Evolutionary conservation across 2,329 filamentous ascomycete species (phyloP), one percentile per base, ranked within the genome.

Genomic region (Phialemoniopsis sp.): DNA sequence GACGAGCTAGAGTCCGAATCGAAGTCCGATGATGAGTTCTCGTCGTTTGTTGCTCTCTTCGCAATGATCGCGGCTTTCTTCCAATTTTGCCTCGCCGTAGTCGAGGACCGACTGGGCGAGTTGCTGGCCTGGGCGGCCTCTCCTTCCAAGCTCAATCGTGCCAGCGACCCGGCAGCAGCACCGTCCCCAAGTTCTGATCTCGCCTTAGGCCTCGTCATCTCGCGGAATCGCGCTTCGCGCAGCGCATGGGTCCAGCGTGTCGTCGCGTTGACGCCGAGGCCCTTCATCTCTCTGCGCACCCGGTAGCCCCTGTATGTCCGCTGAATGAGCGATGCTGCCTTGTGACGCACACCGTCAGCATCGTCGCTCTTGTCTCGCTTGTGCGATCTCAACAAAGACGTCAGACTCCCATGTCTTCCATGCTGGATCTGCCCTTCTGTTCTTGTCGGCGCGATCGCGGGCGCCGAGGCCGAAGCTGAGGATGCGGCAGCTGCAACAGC

Each of bases 231-330:
- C 7, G 68, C 68, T 45, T 81, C 80, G 16, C 70, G 64, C 9
- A 80, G 64, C 39, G 86, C 83, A 52, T 87, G 79, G 10, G 78
- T 66, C 85, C 85, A 90, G 51, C 86, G 69, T 21, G 81, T 80
- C 21, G 72, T 77, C n/a, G 86, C 75, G 57, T 86, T 76, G 28
- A 94, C 58, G 2, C 76, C 76, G 47, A 84, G 68, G 0, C 88
- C 88, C 31, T 76, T 60, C 50, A 93, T 68, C 57, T 88, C 82
- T 35, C 88, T 68, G 32, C 88, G 75, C 36, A 78, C 73, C 39
- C 85, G 75, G 59, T 94, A 87, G 6, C 88, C 87, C 28, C 89
- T 75, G 57, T 89, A 94, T 18, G 82, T 85, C 48, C 82, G 79
- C 66, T 88, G 79, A 34, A 83, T 82, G 18, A 78, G 52, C 16